phyloP scores from a whole-genome alignment of 805 yeast species.

The Saccharomyces jurei region DNA sequence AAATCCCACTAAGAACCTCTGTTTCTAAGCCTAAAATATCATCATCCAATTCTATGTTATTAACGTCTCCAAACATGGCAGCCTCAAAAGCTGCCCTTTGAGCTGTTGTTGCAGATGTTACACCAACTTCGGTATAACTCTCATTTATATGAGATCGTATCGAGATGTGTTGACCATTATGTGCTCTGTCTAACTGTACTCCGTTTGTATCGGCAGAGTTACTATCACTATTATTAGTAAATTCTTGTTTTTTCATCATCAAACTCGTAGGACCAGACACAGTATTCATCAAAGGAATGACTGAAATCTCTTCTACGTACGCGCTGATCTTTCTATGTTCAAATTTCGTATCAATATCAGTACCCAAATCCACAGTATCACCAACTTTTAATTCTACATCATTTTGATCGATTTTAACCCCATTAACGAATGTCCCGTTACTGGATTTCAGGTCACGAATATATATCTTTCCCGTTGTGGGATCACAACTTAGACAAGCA shows the following conservation, averaged over 20 bases:
- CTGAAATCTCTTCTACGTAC: constrained; percentile 62
- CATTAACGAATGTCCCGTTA: constrained; percentile 90
- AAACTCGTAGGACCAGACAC: not conserved
- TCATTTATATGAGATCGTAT: not conserved
- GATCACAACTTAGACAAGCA: constrained; percentile 79
- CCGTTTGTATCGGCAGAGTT: not conserved
- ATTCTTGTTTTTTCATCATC: not conserved
- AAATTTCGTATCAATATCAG: constrained; percentile 64
- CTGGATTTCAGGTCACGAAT: constrained; percentile 83
- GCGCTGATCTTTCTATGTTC: constrained; percentile 82
- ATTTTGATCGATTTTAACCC: constrained; percentile 46
- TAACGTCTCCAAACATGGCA: constrained; percentile 56
- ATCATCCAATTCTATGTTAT: constrained; percentile 41
- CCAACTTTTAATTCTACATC: constrained; percentile 65
- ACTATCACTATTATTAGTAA: not conserved
- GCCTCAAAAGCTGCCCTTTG: constrained; percentile 40
- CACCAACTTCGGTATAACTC: not conserved
- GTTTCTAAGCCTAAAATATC: constrained; percentile 41
- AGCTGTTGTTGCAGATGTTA: constrained; percentile 12
- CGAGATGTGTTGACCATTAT: not conserved
- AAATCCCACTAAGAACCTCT: constrained; percentile 45
- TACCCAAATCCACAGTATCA: constrained; percentile 88
- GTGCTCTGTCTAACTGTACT: not conserved
- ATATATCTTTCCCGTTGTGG: constrained; percentile 53
- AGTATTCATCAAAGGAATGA: constrained; percentile 33